These are phyloP conservation scores for Mycena filopes DNA, from an alignment of 768 basidiomycete genomes.

Conservation along the genomic window DNA sequence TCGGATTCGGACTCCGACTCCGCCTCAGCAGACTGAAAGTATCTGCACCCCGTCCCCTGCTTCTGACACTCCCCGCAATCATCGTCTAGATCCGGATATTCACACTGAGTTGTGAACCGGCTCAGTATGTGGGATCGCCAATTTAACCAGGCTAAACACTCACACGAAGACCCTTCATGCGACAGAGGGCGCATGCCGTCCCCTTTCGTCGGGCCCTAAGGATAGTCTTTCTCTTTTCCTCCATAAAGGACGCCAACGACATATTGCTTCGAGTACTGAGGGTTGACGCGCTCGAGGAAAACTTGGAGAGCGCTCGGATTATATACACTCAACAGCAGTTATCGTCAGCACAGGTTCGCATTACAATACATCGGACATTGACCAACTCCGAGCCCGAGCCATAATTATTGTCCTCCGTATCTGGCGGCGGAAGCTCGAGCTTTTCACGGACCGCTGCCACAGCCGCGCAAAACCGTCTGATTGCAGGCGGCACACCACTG, in stretches of 20 bases:
- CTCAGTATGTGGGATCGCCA: no score
- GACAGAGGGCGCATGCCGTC: no score
- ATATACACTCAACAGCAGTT: not conserved
- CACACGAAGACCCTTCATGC: no score
- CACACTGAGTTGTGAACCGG: no score
- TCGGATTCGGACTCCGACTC: not conserved
- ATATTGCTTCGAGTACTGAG: no score
- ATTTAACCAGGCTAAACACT: no score
- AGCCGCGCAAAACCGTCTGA: slow-evolving; percentile 54
- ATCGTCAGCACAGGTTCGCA: not conserved
- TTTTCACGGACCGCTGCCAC: slow-evolving; percentile 45
- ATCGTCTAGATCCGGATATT: not conserved
- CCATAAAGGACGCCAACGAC: no score
- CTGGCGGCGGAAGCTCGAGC: not conserved
- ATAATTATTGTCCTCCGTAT: no score
- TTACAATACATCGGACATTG: not conserved
- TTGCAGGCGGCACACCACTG: slow-evolving; percentile 58
- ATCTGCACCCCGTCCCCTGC: not conserved
- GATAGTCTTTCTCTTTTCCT: no score
- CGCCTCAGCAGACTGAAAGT: not conserved
- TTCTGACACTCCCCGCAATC: not conserved
- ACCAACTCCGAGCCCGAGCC: not conserved
- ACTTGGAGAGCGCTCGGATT: no score
- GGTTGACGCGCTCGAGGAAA: no score
- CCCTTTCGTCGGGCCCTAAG: no score